These are phyloP conservation scores for Massarina eburnea DNA, from an alignment of 2,329 filamentous ascomycete species.

Conservation along the genomic window DNA sequence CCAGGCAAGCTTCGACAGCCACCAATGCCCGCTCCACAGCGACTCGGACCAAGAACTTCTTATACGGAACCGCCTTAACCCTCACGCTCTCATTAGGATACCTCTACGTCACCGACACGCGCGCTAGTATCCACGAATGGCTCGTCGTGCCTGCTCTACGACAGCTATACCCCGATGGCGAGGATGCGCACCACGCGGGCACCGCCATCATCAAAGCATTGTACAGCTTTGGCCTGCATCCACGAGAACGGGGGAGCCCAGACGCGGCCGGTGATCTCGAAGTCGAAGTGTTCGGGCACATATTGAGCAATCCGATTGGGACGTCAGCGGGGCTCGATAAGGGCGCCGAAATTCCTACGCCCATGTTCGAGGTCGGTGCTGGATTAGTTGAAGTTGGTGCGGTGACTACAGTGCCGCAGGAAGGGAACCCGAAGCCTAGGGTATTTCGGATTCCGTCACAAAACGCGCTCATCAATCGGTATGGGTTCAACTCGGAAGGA, in stretches of 20 bases:
- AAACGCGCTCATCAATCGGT: slow-evolving; percentile 90
- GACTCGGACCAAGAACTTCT: slow-evolving; percentile 51
- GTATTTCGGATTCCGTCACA: slow-evolving; percentile 84
- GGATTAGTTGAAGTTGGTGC: slow-evolving; percentile 91
- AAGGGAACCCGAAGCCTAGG: slow-evolving; percentile 82
- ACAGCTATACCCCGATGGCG: slow-evolving; percentile 70
- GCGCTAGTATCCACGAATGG: slow-evolving; percentile 56
- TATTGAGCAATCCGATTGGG: slow-evolving; percentile 81
- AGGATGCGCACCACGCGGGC: slow-evolving; percentile 87
- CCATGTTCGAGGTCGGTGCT: slow-evolving; percentile 81
- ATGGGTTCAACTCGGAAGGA: slow-evolving; percentile 89
- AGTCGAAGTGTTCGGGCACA: slow-evolving; percentile 73
- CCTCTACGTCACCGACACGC: slow-evolving; percentile 57
- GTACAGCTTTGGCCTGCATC: slow-evolving; percentile 74
- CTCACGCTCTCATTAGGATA: slow-evolving; percentile 51
- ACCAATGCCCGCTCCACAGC: slow-evolving; percentile 43
- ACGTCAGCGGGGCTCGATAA: slow-evolving; percentile 98
- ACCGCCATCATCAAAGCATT: slow-evolving; percentile 71
- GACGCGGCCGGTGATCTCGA: slow-evolving; percentile 57
- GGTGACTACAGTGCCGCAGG: slow-evolving; percentile 82
- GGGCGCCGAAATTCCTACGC: slow-evolving; percentile 83
- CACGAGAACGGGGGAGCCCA: slow-evolving; percentile 72
- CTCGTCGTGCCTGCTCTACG: slow-evolving; percentile 64
- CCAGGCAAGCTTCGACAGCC: slow-evolving; percentile 29
- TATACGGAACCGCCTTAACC: slow-evolving; percentile 58